phyloP scores from a whole-genome alignment of 2,329 filamentous ascomycete species.

The Aureobasidium subglaciale region DNA sequence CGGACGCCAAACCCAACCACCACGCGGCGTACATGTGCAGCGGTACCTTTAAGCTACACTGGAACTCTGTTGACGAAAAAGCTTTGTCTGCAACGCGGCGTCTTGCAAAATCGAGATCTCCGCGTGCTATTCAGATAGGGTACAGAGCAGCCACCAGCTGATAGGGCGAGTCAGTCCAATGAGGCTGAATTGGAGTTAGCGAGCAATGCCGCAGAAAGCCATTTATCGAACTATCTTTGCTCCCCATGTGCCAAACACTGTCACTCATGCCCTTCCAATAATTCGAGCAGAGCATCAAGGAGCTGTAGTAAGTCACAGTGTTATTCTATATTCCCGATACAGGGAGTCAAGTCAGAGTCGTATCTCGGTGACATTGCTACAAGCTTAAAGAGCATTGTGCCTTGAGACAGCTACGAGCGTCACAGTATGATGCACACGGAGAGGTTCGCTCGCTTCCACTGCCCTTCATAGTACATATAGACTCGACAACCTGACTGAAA shows the following conservation, averaged over 20 bases:
- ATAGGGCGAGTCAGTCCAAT: background rate
- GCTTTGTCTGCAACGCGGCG: background rate
- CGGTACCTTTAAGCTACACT: background rate
- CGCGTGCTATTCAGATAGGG: background rate
- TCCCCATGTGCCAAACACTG: no score
- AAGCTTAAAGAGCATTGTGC: no score
- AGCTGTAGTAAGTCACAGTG: no score
- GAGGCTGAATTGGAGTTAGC: conserved; percentile 1
- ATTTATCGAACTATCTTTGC: background rate
- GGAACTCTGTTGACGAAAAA: background rate
- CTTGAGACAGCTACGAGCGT: no score
- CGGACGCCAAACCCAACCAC: background rate
- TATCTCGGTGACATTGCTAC: no score
- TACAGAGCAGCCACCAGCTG: background rate
- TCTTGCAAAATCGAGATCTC: background rate
- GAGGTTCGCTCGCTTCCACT: background rate
- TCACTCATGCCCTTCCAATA: no score
- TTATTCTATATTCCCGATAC: no score
- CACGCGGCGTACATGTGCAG: background rate
- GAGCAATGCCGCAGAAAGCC: background rate
- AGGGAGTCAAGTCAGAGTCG: no score
- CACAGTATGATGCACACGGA: no score
- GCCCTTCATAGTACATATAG: background rate
- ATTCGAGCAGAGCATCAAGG: no score
- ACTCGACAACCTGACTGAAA: background rate